phyloP scores from a whole-genome alignment of 2,329 filamentous ascomycete genomes.

The Stylonectria norvegica region DNA sequence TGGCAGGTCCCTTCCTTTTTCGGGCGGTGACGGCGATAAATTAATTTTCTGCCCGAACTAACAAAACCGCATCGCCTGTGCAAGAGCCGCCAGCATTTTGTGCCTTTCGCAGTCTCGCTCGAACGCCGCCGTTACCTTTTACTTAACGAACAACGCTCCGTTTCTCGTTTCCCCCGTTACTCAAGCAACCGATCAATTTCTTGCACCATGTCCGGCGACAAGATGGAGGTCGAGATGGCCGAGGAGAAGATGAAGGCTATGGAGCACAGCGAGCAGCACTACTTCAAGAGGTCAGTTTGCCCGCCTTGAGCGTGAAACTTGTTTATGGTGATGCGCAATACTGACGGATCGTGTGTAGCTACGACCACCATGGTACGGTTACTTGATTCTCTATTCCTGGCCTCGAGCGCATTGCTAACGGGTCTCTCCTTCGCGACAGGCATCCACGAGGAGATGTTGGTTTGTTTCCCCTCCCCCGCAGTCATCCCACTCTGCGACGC shows the following conservation, averaged over 20 bases:
- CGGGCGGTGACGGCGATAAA: constrained; percentile 30
- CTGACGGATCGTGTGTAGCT: constrained; percentile 57
- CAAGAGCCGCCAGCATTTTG: constrained; percentile 3
- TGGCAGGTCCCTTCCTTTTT: constrained; percentile 47
- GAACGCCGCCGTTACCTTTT: too few relatives aligned
- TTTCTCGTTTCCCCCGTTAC: constrained; percentile 1
- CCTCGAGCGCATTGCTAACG: constrained; percentile 13
- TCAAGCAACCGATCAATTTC: constrained; percentile 4
- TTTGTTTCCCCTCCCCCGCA: constrained; percentile 44
- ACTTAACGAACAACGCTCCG: not conserved
- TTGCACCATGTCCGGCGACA: constrained; percentile 45
- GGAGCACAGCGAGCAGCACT: constrained; percentile 96
- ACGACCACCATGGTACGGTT: constrained; percentile 87
- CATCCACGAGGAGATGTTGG: constrained; percentile 98
- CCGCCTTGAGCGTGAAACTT: not conserved
- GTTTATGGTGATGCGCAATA: constrained; percentile 13
- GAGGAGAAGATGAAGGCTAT: constrained; percentile 66
- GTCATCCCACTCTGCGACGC: constrained; percentile 11
- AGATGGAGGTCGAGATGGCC: constrained; percentile 58
- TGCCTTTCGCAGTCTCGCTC: not conserved
- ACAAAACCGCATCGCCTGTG: constrained; percentile 25
- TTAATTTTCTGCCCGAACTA: constrained; percentile 29
- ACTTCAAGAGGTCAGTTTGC: constrained; percentile 83
- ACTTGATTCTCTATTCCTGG: not conserved
- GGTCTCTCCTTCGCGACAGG: constrained; percentile 51